Evolutionary conservation across 352 stramenopile species (phyloP), one percentile per base, ranked within the genome.

Genomic region (Pythium insidiosum): DNA sequence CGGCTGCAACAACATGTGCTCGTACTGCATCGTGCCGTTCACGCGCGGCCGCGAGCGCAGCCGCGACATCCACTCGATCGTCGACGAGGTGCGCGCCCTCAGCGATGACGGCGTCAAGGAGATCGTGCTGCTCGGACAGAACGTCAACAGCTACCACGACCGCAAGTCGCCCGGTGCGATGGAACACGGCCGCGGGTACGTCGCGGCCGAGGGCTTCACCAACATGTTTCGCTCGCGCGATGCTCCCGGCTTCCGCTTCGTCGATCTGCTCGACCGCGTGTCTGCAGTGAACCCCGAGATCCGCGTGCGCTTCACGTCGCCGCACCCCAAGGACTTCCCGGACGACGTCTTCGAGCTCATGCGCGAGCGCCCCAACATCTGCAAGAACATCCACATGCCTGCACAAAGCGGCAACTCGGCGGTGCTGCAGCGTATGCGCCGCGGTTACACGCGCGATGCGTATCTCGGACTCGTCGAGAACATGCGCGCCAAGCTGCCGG

Each of bases 1-100:
- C 37, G 97, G 97, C 48, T 99, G 97, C 70, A 99, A 99, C 67
- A 99, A 99, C 66, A 99, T 99, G 85, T 99, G 97, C 70, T 97
- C 84, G 13, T 99, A 99, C 74, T 99, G 97, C 71, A 98, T 99
- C 44, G 97, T 99, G 47, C 97, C 97, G 0, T 99, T 99, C 66
- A 99, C 96, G 11, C 75, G 97, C 28, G 97, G 97, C 2, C 75
- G 96, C 43, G 97, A 99, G 68, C 83, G 96, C 37, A 89, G 76
- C 48, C 79, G 79, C 19, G 77, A 89, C 30, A 76, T 99, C 16
- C 47, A 66, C 15, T 97, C 81, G 43, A 98, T 99, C 35, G 61
- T 99, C 3, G 80, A 96, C 33, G 96, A 99, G 65, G 94, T 98
- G 34, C 68, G 64, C 35, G 44, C 73, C 15, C 64, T 98, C 37